A percentile compares a stretch with the other conserved stretches of the same genome.
Evolutionary conservation across 2,329 filamentous ascomycete species (phyloP).

Genomic region (Scytalidium lignicola): DNA sequence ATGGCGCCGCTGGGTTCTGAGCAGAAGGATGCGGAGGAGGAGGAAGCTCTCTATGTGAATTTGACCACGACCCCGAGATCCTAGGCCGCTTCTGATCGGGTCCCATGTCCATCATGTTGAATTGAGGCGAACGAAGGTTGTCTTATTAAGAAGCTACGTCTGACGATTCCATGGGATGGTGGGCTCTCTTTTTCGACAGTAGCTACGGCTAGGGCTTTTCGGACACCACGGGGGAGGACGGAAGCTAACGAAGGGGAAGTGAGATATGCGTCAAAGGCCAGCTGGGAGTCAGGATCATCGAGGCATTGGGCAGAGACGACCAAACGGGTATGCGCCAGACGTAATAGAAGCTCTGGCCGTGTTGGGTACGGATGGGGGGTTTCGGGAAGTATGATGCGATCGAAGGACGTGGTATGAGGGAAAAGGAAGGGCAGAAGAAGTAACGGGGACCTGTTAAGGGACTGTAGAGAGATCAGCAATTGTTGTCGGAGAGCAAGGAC

Average conservation of each 20-base stretch:
- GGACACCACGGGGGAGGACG: neutral
- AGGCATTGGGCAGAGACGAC: neutral
- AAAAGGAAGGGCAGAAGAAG: too few species aligned
- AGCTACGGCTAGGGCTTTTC: too few species aligned
- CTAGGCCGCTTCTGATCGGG: conserved; percentile 56
- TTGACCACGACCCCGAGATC: conserved; percentile 44
- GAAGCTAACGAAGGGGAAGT: neutral
- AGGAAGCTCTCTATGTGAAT: conserved; percentile 36
- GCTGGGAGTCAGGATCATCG: neutral
- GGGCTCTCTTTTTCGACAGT: conserved; percentile 16
- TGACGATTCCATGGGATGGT: conserved; percentile 33
- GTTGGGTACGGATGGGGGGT: neutral
- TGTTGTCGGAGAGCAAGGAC: too few species aligned
- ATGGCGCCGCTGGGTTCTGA: conserved; percentile 19
- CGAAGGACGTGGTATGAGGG: too few species aligned
- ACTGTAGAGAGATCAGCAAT: too few species aligned
- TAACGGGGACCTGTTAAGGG: too few species aligned
- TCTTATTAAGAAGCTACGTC: conserved; percentile 25
- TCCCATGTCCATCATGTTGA: conserved; percentile 50
- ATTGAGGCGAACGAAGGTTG: conserved; percentile 36
- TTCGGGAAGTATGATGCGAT: neutral
- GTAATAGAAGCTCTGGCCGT: neutral
- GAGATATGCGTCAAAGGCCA: neutral
- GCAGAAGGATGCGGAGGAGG: conserved; percentile 26
- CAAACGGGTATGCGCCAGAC: neutral